Base-by-base conservation (phyloP, 1,284 basidiomycete genomes). In the Ustilago tritici region DNA sequence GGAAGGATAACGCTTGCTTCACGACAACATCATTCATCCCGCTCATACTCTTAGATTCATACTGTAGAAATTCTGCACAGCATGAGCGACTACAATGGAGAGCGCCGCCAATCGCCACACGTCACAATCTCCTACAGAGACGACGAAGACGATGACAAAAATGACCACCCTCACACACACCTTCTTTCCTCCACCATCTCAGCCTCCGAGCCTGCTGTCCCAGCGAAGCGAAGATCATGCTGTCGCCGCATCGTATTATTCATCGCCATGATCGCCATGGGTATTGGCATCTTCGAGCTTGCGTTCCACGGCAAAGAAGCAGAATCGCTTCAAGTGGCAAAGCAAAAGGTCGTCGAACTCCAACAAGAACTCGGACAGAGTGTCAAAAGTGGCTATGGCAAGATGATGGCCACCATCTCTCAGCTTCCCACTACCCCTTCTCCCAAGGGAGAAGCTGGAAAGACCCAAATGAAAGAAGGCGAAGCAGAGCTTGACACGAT, bases 281-380 rank as follows among this genome's bases (percentile, higher is more conserved):
- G 54, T 14, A 19, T 64, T 6, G 70, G 65, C 2, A 28, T 64
- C 23, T 68, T 73, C 41, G 65, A 68, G 53, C 40, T 54, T 10
- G 55, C 58, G 1, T 68, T 68, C 28, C 65, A 73, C 40, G 70
- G 70, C 14, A 64, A 19, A 35, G 70, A 73, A 41, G 70, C 58
- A 2, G 65, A 73, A 47, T 64, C 70, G 10, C 36, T 73, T 0
- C 58, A 50, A 15, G 65, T 58, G 0, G 65, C 61, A 4, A 56
- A 57, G 34, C 55, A 36, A 0, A 64, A 65, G 35, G 61, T 73
- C 43, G 8, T 8, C 11, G 38, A 65, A 38, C 54, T 73, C 8
- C 47, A 68, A 14, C 31, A 55, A 0, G 36, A 67, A n/a, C 65
- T 73, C 1, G 17, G 58, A 5, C 52, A 61, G 1, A 43, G 23